A percentile compares a stretch with the other conserved stretches of the same genome.
These are phyloP conservation scores for Sporothrix dimorphospora DNA, from an alignment of 2,329 filamentous ascomycete species.

Conservation along the genomic window DNA sequence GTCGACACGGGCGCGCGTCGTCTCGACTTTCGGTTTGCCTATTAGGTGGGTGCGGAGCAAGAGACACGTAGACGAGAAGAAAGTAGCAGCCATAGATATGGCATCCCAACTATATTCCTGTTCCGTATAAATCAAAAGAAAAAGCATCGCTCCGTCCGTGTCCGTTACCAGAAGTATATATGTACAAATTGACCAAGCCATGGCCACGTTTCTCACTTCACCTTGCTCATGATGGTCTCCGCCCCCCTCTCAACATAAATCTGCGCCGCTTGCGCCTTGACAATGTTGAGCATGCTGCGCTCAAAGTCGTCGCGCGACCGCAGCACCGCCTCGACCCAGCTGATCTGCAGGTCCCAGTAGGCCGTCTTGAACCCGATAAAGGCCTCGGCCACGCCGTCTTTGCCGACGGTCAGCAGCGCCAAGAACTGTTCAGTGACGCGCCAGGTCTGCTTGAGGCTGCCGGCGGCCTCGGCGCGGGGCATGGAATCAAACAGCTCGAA, in stretches of 20 bases:
- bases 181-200: neutral
- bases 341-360: slow-evolving; percentile 93
- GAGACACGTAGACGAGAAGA: neutral
- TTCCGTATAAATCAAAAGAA: neutral
- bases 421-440: slow-evolving; percentile 85
- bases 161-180: slow-evolving; percentile 1
- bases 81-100: neutral
- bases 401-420: slow-evolving; percentile 76
- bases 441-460: slow-evolving; percentile 87
- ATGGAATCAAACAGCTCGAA: slow-evolving; percentile 85
- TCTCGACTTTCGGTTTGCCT: slow-evolving; percentile 47
- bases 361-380: slow-evolving; percentile 81
- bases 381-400: slow-evolving; percentile 70
- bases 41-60: neutral
- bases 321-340: slow-evolving; percentile 93
- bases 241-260: slow-evolving; percentile 76
- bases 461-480: slow-evolving; percentile 66
- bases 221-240: slow-evolving; percentile 94
- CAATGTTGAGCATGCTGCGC: slow-evolving; percentile 79
- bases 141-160: slow-evolving; percentile 9
- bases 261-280: slow-evolving; percentile 87
- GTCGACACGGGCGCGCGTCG: slow-evolving; percentile 49
- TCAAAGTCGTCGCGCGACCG: slow-evolving; percentile 92
- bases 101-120: neutral
- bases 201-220: slow-evolving; percentile 61